Evolutionary conservation across 768 basidiomycete genomes (phyloP), one percentile per base, ranked within the genome.

Genomic region (Tephrocybe sp.): DNA sequence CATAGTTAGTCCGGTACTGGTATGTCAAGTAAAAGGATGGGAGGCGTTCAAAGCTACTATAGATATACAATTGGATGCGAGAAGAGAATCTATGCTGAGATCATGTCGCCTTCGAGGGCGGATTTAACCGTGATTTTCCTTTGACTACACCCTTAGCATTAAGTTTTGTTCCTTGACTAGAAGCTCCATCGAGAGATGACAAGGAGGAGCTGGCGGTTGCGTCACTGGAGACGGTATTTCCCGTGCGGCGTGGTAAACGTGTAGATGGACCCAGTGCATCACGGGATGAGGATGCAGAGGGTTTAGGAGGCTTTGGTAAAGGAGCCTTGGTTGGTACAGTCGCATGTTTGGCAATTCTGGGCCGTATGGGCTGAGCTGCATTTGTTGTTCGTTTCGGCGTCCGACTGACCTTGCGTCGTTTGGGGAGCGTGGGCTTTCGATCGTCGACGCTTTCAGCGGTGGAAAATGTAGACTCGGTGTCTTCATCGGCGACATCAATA

Each of bases 331-430:
- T 50, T 20, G 50, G 50, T 20, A 20, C 40, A n/a, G 30, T 40
- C 18, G 45, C 56, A 50, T 47, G 24, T 26, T 59, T 50, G 17
- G 48, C 45, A 46, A 61, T 45, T 55, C 59, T 58, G 38, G 57
- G 46, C 25, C 58, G 57, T 24, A 55, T n/a, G 17, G 55, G 50
- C 41, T 49, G 58, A 23, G 54, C 55, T 26, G 54, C 53, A 23
- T 37, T 39, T 30, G 48, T 41, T 28, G 33, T 32, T 11, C 38
- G 56, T 53, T 49, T 51, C 12, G 50, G 54, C 38, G 65, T 52
- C 20, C 58, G 58, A 10, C 58, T 52, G 34, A 69, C 62, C 54
- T 67, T 71, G 37, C 70, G 64, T 53, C 69, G 62, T 61, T 72
- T 73, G 28, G 66, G 60, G 38, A 62, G 60, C 14, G 62, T 60